A percentile compares a stretch with the other conserved stretches of the same genome.
phyloP scores from a whole-genome alignment of 2,329 filamentous ascomycete genomes.

The Phialophora macrospora region DNA sequence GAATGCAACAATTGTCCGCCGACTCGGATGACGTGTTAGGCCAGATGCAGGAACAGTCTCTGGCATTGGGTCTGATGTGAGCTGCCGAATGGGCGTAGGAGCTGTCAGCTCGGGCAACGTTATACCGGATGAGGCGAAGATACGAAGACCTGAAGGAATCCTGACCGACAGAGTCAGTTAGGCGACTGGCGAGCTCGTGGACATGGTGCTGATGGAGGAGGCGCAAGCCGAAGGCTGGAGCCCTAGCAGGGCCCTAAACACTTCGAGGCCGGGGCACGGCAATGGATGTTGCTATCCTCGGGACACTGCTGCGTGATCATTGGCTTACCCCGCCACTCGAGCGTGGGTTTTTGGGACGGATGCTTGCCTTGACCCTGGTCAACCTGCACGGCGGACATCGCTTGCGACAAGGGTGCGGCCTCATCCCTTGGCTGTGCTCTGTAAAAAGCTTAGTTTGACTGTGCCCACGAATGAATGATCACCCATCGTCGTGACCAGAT shows the following conservation, averaged over 20 bases:
- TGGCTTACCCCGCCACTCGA: slow-evolving; percentile 11
- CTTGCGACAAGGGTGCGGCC: not conserved
- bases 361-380: slow-evolving; percentile 5
- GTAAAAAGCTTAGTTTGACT: slow-evolving; percentile 20
- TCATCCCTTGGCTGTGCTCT: slow-evolving; percentile 8
- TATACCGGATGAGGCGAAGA: slow-evolving; percentile 11
- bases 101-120: slow-evolving; percentile 7
- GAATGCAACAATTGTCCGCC: not conserved
- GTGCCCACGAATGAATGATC: slow-evolving; percentile 10
- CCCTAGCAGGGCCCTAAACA: not conserved
- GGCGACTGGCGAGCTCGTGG: not conserved
- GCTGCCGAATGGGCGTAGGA: slow-evolving; percentile 13
- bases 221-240: slow-evolving; percentile 11
- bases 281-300: slow-evolving; percentile 20
- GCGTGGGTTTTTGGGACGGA: not conserved
- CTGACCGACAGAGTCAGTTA: not conserved
- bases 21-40: slow-evolving; percentile 14
- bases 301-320: slow-evolving; percentile 10
- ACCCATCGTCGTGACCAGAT: slow-evolving; percentile 1
- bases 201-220: slow-evolving; percentile 18
- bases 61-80: slow-evolving; percentile 24
- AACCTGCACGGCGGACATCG: not conserved
- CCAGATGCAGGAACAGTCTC: slow-evolving; percentile 20
- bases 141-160: not conserved
- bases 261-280: slow-evolving; percentile 1